Evolutionary conservation across 2,329 filamentous ascomycete genomes (phyloP).

Genomic region (Clonostachys chloroleuca): DNA sequence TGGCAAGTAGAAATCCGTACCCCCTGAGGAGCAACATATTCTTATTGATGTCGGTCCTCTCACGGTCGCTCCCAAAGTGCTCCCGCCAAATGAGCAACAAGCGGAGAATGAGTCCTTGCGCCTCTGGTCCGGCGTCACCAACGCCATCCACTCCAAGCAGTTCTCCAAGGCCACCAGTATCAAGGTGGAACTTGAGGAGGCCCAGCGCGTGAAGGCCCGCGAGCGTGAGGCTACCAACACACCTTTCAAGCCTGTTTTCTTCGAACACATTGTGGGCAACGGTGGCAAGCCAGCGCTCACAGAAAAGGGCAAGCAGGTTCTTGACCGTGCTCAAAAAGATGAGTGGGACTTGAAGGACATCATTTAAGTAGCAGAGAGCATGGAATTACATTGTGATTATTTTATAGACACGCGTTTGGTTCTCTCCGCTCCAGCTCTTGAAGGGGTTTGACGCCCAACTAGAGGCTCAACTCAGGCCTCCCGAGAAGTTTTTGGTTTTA

Average conservation of each 20-base stretch:
- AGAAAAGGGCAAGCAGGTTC: constrained; percentile 44
- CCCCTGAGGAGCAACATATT: constrained; percentile 59
- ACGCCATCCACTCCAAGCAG: constrained; percentile 79
- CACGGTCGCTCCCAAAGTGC: constrained; percentile 69
- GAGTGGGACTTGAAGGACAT: constrained; percentile 47
- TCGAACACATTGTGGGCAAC: constrained; percentile 57
- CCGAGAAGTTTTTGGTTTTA: background rate
- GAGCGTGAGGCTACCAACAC: constrained; percentile 67
- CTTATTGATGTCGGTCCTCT: constrained; percentile 89
- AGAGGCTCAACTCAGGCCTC: no score
- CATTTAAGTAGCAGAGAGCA: constrained; percentile 8
- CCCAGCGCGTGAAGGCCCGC: constrained; percentile 78
- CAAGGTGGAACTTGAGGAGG: constrained; percentile 90
- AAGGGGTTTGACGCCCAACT: no score
- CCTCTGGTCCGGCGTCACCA: constrained; percentile 84
- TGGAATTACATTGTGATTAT: background rate
- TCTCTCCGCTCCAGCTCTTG: background rate
- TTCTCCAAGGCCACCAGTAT: constrained; percentile 78
- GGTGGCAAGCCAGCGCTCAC: constrained; percentile 51
- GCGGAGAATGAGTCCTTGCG: constrained; percentile 84
- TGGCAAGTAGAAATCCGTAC: constrained; percentile 16
- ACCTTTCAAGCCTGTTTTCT: constrained; percentile 85
- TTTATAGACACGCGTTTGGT: background rate
- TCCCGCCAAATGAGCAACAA: constrained; percentile 75
- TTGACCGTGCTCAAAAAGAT: constrained; percentile 46